Base-by-base conservation (phyloP, 1,139 yeast genomes). In the Yamadazyma friedrichii region DNA sequence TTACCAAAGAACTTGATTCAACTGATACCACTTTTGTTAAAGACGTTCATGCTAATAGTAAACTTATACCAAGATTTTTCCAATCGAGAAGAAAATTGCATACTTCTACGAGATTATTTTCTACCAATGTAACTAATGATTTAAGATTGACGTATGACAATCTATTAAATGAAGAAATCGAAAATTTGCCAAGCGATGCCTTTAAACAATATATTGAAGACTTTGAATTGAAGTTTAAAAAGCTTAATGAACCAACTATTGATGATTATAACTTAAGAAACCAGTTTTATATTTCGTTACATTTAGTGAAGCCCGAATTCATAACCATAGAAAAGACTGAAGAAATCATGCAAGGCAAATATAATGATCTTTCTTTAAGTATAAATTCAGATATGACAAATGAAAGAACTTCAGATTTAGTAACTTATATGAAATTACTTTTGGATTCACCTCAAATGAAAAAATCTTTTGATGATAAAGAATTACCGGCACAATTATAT, bases 271-370 rank as follows among this genome's bases (percentile, higher is more conserved):
- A 63, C 10, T 45, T 60, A 16, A 61, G 67, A 39, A 62, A 62
- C 38, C 56, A 67, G 28, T 67, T 77, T 39, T 64, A 69, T 44
- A 62, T 61, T 28, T 53, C 65, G 0, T 49, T 74, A 1, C 78
- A 76, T 47, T 46, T 61, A 16, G 33, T 69, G 6, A 52, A 64
- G 38, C 75, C 77, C 0, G 46, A 55, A 1, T 10, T 56, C 16
- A 51, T 71, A 42, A 35, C 66, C 42, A 41, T 62, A 51, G 48
- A 51, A 1, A 51, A 59, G 11, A 60, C 64, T 4, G 59, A 56
- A 22, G 42, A 52, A 0, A 45, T 53, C 1, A 45, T 70, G 1
- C 47, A 59, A 31, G 62, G 51, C 12, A 70, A 71, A 44, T 61
- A 70, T 43, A 40, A 57, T 15, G 56, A 59, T 11, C 41, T 62